Evolutionary conservation across 2,329 filamentous ascomycete genomes (phyloP).

Genomic region (Aspergillus awamori): DNA sequence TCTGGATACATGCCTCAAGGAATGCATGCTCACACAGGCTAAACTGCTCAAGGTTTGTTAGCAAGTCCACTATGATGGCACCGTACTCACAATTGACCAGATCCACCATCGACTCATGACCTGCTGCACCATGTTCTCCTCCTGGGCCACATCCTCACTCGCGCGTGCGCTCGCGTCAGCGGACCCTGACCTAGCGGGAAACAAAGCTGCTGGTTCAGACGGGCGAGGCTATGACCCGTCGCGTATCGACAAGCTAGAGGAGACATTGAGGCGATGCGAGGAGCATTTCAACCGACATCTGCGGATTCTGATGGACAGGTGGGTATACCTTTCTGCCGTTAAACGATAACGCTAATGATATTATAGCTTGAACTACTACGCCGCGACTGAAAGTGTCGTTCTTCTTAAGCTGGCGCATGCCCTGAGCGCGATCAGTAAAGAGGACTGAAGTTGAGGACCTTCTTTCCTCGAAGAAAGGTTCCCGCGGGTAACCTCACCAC

Average conservation of each 20-base stretch:
- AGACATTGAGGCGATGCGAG: constrained; percentile 89
- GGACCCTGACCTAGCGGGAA: constrained; percentile 70
- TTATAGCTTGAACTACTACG: constrained; percentile 79
- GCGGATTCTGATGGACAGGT: constrained; percentile 88
- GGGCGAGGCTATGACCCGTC: constrained; percentile 58
- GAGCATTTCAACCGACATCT: constrained; percentile 89
- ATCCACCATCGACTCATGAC: constrained; percentile 97
- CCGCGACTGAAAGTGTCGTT: constrained; percentile 94
- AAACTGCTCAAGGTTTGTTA: constrained; percentile 79
- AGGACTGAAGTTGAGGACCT: constrained; percentile 36
- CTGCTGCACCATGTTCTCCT: constrained; percentile 91
- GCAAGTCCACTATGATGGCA: not conserved
- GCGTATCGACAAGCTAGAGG: constrained; percentile 75
- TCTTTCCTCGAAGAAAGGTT: not conserved
- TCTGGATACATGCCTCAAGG: constrained; percentile 93
- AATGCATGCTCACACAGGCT: constrained; percentile 98
- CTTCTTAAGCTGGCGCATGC: constrained; percentile 70
- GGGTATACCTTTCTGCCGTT: not conserved
- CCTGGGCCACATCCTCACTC: constrained; percentile 78
- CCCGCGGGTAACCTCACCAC: not conserved
- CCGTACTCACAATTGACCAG: constrained; percentile 50
- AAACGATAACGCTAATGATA: not conserved
- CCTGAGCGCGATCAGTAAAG: constrained; percentile 45
- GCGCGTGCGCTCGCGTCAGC: constrained; percentile 81
- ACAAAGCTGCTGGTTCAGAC: constrained; percentile 33